phyloP scores from a whole-genome alignment of 345 rosid genomes.

The Arabidopsis thaliana region TAIR10.1 NC_003076.8:24461501-24462000 shows the following conservation, averaged over 20 bases:
- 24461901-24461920: conserved; percentile 60
- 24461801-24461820: conserved; percentile 44
- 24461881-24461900: conserved; percentile 57
- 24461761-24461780: neutral
- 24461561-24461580: conserved; percentile 52
- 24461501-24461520: neutral
- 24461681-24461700: neutral
- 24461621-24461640: conserved; percentile 59
- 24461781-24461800: conserved; percentile 48
- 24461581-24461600: conserved; percentile 57
- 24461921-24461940: conserved; percentile 52
- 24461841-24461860: conserved; percentile 49
- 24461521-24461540: neutral
- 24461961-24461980: conserved; percentile 73
- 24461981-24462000: conserved; percentile 61
- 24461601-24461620: conserved; percentile 74
- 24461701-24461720: neutral
- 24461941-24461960: conserved; percentile 61
- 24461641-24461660: conserved; percentile 64
- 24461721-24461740: conserved; percentile 11
- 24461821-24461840: conserved; percentile 52
- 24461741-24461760: conserved; percentile 13
- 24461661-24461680: neutral
- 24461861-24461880: conserved; percentile 48
- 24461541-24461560: neutral